Conservation (phyloP, 306 rosid species). For the Lathyrus tuberosus region DNA sequence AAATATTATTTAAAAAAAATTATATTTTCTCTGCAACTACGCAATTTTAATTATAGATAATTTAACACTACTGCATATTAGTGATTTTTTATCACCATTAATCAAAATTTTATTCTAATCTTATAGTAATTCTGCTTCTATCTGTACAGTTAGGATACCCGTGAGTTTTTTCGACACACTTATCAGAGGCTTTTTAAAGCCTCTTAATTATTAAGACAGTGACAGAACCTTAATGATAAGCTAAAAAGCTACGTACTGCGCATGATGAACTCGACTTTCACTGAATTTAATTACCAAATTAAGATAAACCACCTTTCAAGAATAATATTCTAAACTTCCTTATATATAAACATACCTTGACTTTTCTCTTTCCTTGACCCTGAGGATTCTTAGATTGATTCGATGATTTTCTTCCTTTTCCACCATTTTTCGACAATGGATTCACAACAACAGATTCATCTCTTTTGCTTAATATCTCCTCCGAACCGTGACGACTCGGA, state of each 20-base stretch:
- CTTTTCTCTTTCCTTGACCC: slow-evolving; percentile 86
- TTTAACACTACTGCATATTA: too few relatives aligned
- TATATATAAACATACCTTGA: slow-evolving; percentile 53
- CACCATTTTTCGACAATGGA: slow-evolving; percentile 35
- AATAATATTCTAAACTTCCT: neutral
- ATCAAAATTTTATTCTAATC: neutral
- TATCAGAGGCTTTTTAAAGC: slow-evolving; percentile 5
- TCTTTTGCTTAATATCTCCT: slow-evolving; percentile 58
- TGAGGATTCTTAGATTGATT: slow-evolving; percentile 61
- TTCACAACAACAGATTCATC: slow-evolving; percentile 38
- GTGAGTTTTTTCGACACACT: slow-evolving; percentile 44
- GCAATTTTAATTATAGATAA: too few relatives aligned
- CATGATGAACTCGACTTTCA: slow-evolving; percentile 23
- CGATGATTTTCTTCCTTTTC: slow-evolving; percentile 62
- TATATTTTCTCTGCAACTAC: too few relatives aligned
- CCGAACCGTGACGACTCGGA: slow-evolving; percentile 30
- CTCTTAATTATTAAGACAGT: slow-evolving; percentile 32
- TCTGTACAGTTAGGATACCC: slow-evolving; percentile 34
- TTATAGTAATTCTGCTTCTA: neutral
- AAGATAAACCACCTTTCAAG: neutral
- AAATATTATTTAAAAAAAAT: too few relatives aligned
- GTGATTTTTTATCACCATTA: too few relatives aligned
- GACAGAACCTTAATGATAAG: slow-evolving; percentile 35
- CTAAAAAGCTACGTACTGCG: slow-evolving; percentile 9
- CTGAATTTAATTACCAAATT: neutral